Percentiles rank a stretch among this genome's conserved stretches.
Conservation (phyloP, 805 yeast genomes). For the Candida awuae region DNA sequence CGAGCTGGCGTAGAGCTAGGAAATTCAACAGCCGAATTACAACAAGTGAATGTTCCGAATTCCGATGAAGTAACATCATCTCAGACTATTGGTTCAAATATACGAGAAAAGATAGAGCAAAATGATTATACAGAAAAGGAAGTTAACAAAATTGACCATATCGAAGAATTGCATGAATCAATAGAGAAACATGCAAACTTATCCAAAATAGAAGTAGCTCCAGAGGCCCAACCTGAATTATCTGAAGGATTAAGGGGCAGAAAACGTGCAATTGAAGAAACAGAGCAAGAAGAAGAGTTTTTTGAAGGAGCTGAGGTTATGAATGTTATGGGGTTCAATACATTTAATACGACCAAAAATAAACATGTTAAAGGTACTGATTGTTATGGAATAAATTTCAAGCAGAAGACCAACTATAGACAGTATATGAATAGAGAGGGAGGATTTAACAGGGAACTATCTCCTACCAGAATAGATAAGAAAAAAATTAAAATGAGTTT, state of each 20-base stretch:
- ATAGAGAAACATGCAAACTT: neutral
- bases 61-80: no score
- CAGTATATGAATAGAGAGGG: slow-evolving; percentile 53
- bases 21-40: neutral
- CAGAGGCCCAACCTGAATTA: neutral
- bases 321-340: slow-evolving; percentile 50
- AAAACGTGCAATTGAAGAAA: slow-evolving; percentile 3
- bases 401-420: slow-evolving; percentile 38
- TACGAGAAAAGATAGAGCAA: no score
- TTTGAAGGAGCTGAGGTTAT: slow-evolving; percentile 28
- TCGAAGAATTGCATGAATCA: no score
- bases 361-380: slow-evolving; percentile 45
- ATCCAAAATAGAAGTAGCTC: neutral
- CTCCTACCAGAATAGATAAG: slow-evolving; percentile 30
- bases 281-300: slow-evolving; percentile 5
- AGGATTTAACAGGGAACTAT: slow-evolving; percentile 48
- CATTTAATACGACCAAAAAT: slow-evolving; percentile 48
- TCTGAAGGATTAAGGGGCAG: neutral
- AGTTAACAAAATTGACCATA: no score
- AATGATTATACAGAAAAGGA: no score
- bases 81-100: no score
- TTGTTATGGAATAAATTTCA: slow-evolving; percentile 35
- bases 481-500: slow-evolving; percentile 7
- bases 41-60: no score
- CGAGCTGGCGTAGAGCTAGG: neutral